A percentile compares a stretch with the other conserved stretches of the same genome.
These are phyloP conservation scores for Kwoniella heveanensis DNA, from an alignment of 768 basidiomycete species.

Conservation along the genomic window DNA sequence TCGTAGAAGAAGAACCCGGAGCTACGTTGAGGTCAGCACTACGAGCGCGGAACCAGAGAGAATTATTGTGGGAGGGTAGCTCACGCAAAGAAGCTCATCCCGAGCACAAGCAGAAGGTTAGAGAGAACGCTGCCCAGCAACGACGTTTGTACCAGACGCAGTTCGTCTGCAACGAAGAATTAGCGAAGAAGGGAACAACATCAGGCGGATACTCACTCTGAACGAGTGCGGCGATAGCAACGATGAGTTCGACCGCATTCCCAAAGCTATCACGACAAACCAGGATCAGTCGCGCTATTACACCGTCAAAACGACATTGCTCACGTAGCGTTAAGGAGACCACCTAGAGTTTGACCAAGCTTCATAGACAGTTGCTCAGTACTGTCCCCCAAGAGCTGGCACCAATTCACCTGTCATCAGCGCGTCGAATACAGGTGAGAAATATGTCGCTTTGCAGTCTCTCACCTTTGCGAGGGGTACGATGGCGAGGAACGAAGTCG, in stretches of 20 bases:
- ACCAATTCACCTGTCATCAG: constrained; percentile 4
- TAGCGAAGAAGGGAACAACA: background rate
- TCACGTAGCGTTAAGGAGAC: constrained; percentile 72
- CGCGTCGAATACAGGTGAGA: background rate
- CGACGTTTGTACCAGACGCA: constrained; percentile 89
- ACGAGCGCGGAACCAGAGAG: background rate
- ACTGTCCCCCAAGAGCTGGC: constrained; percentile 51
- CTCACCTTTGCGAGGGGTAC: constrained; percentile 85
- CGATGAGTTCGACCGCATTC: constrained; percentile 75
- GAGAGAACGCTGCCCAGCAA: constrained; percentile 90
- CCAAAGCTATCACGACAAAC: constrained; percentile 38
- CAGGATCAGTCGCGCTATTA: background rate
- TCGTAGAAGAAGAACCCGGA: constrained; percentile 70
- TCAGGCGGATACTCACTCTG: constrained; percentile 62
- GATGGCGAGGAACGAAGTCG: constrained; percentile 75
- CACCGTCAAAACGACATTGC: constrained; percentile 4
- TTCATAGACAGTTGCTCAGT: constrained; percentile 60
- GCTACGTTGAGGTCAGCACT: constrained; percentile 24
- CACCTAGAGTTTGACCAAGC: constrained; percentile 81
- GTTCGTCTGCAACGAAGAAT: constrained; percentile 62
- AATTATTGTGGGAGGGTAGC: constrained; percentile 7
- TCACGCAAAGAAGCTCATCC: constrained; percentile 80
- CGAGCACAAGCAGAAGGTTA: constrained; percentile 84
- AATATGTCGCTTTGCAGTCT: background rate
- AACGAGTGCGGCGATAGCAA: constrained; percentile 78